Evolutionary conservation across 352 stramenopile genomes (phyloP).

Genomic region (Globisporangium barbulae): DNA sequence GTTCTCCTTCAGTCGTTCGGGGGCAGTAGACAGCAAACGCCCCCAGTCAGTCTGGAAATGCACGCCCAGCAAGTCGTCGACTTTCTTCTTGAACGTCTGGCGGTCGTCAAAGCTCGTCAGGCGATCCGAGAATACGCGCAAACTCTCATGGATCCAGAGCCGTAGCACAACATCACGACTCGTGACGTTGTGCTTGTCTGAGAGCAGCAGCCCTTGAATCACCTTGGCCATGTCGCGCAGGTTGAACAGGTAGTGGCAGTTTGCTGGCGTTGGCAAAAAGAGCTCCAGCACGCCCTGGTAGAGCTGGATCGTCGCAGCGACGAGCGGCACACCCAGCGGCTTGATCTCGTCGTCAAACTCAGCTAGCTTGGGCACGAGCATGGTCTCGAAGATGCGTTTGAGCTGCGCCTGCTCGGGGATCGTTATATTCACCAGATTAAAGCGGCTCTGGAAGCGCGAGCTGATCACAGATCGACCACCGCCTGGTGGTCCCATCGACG

Average conservation of each 20-base stretch:
- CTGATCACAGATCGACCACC: conserved; percentile 88
- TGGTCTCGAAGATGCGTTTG: conserved; percentile 87
- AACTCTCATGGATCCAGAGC: conserved; percentile 89
- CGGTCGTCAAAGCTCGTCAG: conserved; percentile 89
- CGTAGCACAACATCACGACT: conserved; percentile 71
- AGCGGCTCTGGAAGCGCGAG: conserved; percentile 88
- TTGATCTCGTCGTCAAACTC: conserved; percentile 91
- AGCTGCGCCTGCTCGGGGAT: conserved; percentile 81
- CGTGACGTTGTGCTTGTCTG: conserved; percentile 69
- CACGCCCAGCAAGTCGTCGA: conserved; percentile 70
- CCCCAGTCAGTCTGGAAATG: conserved; percentile 82
- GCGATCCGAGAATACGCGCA: conserved; percentile 89
- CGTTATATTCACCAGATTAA: conserved; percentile 91
- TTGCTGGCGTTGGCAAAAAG: conserved; percentile 86
- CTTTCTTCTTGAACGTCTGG: conserved; percentile 85
- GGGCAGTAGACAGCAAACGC: conserved; percentile 46
- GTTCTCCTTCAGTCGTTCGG: conserved; percentile 75
- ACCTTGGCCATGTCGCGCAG: conserved; percentile 88
- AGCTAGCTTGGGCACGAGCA: conserved; percentile 80
- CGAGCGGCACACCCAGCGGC: conserved; percentile 60
- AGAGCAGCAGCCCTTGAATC: conserved; percentile 76
- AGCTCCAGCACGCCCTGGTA: conserved; percentile 83
- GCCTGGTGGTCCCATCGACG: conserved; percentile 85
- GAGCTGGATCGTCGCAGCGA: conserved; percentile 81
- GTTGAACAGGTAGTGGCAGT: conserved; percentile 91